Conservation (phyloP, 768 basidiomycete species). For the Leccinum variicolor region DNA sequence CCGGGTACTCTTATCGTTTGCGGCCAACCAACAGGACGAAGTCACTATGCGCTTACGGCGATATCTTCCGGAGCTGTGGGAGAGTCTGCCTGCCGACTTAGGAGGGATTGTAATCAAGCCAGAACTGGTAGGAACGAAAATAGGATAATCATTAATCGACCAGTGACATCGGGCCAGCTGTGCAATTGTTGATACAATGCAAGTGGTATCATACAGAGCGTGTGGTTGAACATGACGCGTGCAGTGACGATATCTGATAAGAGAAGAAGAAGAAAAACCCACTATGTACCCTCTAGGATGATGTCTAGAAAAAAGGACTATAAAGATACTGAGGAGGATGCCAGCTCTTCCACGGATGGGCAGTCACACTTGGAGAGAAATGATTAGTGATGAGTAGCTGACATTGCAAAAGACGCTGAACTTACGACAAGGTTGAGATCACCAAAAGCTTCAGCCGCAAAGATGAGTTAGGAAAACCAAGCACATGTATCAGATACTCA, state of each 20-base stretch:
- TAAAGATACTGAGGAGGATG: slow-evolving; percentile 30
- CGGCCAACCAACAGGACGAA: slow-evolving; percentile 42
- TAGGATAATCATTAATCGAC: slow-evolving; percentile 13
- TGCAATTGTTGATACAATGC: slow-evolving; percentile 19
- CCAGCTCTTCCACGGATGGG: slow-evolving; percentile 78
- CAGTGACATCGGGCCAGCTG: slow-evolving; percentile 13
- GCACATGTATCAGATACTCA: slow-evolving; percentile 35
- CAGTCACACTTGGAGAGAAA: slow-evolving; percentile 66
- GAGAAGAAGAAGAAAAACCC: slow-evolving; percentile 41
- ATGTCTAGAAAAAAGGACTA: slow-evolving; percentile 21
- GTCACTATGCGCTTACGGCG: slow-evolving; percentile 45
- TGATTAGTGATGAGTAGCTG: slow-evolving; percentile 8
- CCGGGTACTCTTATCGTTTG: slow-evolving; percentile 54
- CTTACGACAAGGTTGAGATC: slow-evolving; percentile 87
- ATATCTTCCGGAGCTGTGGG: slow-evolving; percentile 38
- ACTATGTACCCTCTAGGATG: slow-evolving; percentile 28
- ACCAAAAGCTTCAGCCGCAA: slow-evolving; percentile 65
- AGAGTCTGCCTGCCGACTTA: slow-evolving; percentile 21
- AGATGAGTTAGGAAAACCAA: slow-evolving; percentile 1
- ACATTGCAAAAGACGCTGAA: slow-evolving; percentile 13
- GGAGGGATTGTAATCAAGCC: slow-evolving; percentile 21
- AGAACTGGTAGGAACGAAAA: slow-evolving; percentile 1
- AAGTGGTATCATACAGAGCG: slow-evolving; percentile 37
- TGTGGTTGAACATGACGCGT: slow-evolving; percentile 64
- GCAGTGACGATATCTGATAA: slow-evolving; percentile 43